Evolutionary conservation across 805 yeast genomes (phyloP), one percentile per base, ranked within the genome.

Genomic region (Spathaspora boniae): DNA sequence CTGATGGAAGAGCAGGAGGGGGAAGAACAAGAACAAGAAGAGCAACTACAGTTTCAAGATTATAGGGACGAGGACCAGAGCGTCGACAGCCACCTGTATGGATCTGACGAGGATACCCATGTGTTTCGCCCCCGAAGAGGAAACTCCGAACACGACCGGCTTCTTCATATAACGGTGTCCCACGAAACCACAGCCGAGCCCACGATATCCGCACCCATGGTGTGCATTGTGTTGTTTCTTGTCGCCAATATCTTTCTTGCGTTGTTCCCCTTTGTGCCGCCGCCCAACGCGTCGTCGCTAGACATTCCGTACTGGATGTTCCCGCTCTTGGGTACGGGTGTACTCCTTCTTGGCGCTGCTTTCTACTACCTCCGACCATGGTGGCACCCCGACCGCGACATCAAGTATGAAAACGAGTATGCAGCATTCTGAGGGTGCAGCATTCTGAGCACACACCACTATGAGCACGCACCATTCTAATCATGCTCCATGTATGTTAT

Each of bases 231-330:
- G 1, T 38, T 74, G 2, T 78, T 75, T 44, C 46, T 75, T 9
- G 3, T 56, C 1, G 64, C 76, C 5, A 75, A 76, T 42, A 8
- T 74, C 4, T 73, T 74, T 37, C 57, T 77, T 41, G 75, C 80
- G 1, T 33, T 77, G 5, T 67, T 76, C 38, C 82, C 82, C 3
- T 76, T 77, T 51, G 56, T 77, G 0, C 78, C 76, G 3, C 81
- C 81, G 0, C 76, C 77, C 3, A 48, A 55, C 16, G 41, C 43
- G 1, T 45, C 47, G 2, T 39, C 47, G 1, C 57, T 56, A 16
- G 50, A 46, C 1, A 64, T 75, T 34, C 80, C 82, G 2, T 78
- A 72, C 45, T 78, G 71, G 65, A 69, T 76, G n/a, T 74, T 75
- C 46, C 81, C 82, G 0, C 60, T 68, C 5, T 71, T 77, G 11